Conservation (phyloP, 768 basidiomycete species). For the Fomitopsis pulvina region DNA sequence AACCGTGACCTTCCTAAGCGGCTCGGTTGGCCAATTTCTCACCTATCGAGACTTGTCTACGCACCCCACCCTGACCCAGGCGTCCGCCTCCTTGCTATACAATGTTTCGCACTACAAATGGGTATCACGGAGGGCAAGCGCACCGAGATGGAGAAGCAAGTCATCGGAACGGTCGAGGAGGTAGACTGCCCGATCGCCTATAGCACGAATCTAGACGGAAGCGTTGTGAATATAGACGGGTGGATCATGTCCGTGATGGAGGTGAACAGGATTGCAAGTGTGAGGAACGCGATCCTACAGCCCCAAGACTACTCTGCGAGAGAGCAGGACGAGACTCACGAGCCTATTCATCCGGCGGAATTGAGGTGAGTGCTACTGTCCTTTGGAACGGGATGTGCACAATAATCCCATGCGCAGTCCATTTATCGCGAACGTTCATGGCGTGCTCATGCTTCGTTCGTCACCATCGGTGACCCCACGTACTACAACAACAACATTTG, state of each 20-base stretch:
- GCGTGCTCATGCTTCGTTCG: conserved; percentile 56
- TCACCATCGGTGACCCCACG: conserved; percentile 18
- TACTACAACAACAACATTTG: conserved; percentile 28
- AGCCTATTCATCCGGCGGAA: conserved; percentile 37
- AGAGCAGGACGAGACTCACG: conserved; percentile 28
- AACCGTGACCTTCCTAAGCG: conserved; percentile 62
- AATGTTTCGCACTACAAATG: conserved; percentile 70
- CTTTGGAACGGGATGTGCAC: conserved; percentile 52
- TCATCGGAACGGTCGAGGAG: conserved; percentile 52
- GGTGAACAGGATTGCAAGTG: conserved; percentile 46
- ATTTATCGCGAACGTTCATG: conserved; percentile 53
- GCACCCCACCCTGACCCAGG: conserved; percentile 56
- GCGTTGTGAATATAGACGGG: conserved; percentile 49
- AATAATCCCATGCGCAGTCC: conserved; percentile 63
- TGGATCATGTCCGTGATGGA: conserved; percentile 81
- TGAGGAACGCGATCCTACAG: conserved; percentile 37
- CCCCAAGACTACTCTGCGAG: conserved; percentile 39
- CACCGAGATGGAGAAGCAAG: conserved; percentile 51
- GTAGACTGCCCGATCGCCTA: conserved; percentile 61
- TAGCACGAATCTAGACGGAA: conserved; percentile 43
- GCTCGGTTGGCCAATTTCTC: conserved; percentile 50
- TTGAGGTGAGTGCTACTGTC: conserved; percentile 53
- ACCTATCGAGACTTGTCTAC: conserved; percentile 37
- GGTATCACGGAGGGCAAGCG: conserved; percentile 77
- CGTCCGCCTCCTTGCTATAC: conserved; percentile 63